These are phyloP conservation scores for Kwoniella pini DNA, from an alignment of 768 basidiomycete species.

Conservation along the genomic window DNA sequence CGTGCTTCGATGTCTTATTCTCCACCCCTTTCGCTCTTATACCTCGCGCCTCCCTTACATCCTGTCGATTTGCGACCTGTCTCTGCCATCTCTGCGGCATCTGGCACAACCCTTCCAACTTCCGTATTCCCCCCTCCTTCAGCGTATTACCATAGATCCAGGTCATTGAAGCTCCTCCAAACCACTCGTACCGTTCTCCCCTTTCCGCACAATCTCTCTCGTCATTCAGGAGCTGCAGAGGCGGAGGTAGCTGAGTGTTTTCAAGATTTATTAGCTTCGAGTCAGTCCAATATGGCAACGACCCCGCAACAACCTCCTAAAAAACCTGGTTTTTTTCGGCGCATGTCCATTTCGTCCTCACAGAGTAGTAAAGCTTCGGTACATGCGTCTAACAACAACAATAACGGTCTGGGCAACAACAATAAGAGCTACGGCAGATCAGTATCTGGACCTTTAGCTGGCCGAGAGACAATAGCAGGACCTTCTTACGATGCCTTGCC, in stretches of 20 bases:
- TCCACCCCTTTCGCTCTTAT: conserved; percentile 5
- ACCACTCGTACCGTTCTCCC: not conserved
- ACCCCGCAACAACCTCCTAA: conserved; percentile 8
- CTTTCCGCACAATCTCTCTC: not conserved
- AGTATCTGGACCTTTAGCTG: not conserved
- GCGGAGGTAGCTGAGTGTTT: too few species aligned
- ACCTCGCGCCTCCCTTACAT: not conserved
- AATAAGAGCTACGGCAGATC: conserved; percentile 1
- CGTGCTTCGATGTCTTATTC: conserved; percentile 7
- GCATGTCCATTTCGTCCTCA: conserved; percentile 16
- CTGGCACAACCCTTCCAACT: not conserved
- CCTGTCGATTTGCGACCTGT: not conserved
- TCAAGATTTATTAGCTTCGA: too few species aligned
- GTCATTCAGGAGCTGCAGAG: too few species aligned
- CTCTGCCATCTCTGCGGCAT: not conserved
- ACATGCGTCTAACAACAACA: not conserved
- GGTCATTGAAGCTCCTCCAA: not conserved
- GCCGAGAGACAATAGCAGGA: conserved; percentile 16
- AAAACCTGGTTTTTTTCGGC: conserved; percentile 27
- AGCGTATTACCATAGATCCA: not conserved
- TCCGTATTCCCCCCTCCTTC: not conserved
- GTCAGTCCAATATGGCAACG: not conserved
- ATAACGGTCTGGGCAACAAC: not conserved
- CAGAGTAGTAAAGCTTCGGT: conserved; percentile 13
- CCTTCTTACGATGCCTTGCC: conserved; percentile 24